These are phyloP conservation scores for Rhizopogon roseolus DNA, from an alignment of 768 basidiomycete genomes.

Conservation along the genomic window DNA sequence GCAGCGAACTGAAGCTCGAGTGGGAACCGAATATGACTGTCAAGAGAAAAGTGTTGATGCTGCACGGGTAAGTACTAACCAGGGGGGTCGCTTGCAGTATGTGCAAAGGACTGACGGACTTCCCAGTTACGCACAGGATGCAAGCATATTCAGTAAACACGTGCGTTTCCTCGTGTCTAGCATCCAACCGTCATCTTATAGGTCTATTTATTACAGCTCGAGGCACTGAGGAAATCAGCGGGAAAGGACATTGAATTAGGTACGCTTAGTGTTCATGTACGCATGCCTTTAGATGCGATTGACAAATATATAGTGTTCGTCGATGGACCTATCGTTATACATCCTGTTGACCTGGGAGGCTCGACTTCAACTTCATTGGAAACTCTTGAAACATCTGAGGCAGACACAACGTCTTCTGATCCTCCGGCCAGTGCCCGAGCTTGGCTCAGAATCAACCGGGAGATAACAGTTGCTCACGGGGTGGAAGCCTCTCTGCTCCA, in stretches of 20 bases:
- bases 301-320: slow-evolving; percentile 51
- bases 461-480: slow-evolving; percentile 47
- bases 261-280: slow-evolving; percentile 15
- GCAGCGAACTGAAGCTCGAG: too few relatives aligned
- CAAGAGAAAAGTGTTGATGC: slow-evolving; percentile 36
- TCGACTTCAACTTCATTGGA: slow-evolving; percentile 22
- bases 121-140: slow-evolving; percentile 68
- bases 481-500: slow-evolving; percentile 51
- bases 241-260: slow-evolving; percentile 64
- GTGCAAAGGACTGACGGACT: neutral
- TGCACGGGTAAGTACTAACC: slow-evolving; percentile 35
- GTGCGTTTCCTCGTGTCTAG: slow-evolving; percentile 31
- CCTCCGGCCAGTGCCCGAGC: slow-evolving; percentile 54
- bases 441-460: slow-evolving; percentile 64
- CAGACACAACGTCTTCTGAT: slow-evolving; percentile 32
- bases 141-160: slow-evolving; percentile 63
- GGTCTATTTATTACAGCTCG: slow-evolving; percentile 41
- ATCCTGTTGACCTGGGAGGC: slow-evolving; percentile 54
- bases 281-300: neutral
- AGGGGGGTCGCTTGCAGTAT: neutral
- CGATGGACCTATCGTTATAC: slow-evolving; percentile 64
- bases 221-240: slow-evolving; percentile 66
- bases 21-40: too few relatives aligned
- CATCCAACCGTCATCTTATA: neutral
- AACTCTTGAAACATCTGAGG: slow-evolving; percentile 37